These are phyloP conservation scores for Allomyces arbusculus DNA, from an alignment of 192 early-diverging fungal genomes.

Conservation along the genomic window DNA sequence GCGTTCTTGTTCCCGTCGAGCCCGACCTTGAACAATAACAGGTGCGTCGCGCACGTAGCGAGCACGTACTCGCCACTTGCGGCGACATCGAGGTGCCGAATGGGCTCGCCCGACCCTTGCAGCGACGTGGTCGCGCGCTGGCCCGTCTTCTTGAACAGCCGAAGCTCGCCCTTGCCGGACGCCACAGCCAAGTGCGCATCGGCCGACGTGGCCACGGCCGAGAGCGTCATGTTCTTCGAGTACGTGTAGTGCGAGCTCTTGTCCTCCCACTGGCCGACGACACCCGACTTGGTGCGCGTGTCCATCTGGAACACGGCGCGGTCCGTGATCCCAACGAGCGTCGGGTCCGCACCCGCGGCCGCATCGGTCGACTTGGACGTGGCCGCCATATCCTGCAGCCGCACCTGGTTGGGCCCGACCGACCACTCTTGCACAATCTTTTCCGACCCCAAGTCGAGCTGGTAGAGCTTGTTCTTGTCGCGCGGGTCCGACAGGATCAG, in stretches of 20 bases:
- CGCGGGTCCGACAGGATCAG: slow-evolving; percentile 54
- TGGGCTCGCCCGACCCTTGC: slow-evolving; percentile 70
- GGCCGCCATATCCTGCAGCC: slow-evolving; percentile 44
- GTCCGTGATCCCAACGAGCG: slow-evolving; percentile 60
- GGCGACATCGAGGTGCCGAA: slow-evolving; percentile 75
- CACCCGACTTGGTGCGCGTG: slow-evolving; percentile 51
- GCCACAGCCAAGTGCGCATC: slow-evolving; percentile 65
- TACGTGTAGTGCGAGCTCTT: slow-evolving; percentile 45
- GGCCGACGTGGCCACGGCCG: slow-evolving; percentile 46
- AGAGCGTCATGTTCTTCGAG: slow-evolving; percentile 45
- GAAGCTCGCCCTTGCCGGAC: slow-evolving; percentile 69
- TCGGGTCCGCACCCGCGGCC: slow-evolving; percentile 35
- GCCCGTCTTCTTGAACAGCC: slow-evolving; percentile 56
- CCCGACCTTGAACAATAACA: slow-evolving; percentile 61
- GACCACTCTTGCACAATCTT: slow-evolving; percentile 90
- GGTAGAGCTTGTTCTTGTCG: slow-evolving; percentile 52
- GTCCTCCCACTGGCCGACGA: slow-evolving; percentile 32
- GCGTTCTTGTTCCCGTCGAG: slow-evolving; percentile 24
- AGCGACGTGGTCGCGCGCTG: slow-evolving; percentile 68
- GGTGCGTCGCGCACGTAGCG: slow-evolving; percentile 69
- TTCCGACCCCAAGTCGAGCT: slow-evolving; percentile 78
- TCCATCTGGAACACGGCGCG: slow-evolving; percentile 75
- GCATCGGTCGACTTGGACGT: slow-evolving; percentile 57
- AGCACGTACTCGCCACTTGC: slow-evolving; percentile 65
- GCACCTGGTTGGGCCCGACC: slow-evolving; percentile 45